Conservation (phyloP, 768 basidiomycete genomes). For the Phaeolepiota aurea region DNA sequence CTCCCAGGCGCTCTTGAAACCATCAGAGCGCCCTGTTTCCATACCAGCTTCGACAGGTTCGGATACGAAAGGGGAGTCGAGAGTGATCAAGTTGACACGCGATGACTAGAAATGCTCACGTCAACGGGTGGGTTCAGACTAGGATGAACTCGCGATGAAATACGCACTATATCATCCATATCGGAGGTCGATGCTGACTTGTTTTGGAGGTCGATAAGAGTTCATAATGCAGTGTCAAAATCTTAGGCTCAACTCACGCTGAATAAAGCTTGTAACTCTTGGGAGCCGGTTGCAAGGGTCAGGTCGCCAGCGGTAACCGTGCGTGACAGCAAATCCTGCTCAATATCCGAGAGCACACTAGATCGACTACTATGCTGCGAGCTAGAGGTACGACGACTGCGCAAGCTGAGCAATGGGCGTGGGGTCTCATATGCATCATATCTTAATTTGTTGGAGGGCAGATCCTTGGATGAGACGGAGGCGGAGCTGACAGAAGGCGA, state of each 20-base stretch:
- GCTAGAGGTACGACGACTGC: slow-evolving; percentile 19
- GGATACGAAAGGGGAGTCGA: slow-evolving; percentile 63
- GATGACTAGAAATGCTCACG: slow-evolving; percentile 13
- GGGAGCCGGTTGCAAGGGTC: slow-evolving; percentile 22
- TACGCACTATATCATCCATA: no score
- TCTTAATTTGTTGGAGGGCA: slow-evolving; percentile 38
- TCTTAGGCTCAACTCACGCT: slow-evolving; percentile 2
- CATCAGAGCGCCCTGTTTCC: slow-evolving; percentile 4
- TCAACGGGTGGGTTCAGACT: no score
- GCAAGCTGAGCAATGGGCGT: slow-evolving; percentile 36
- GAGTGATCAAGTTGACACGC: slow-evolving; percentile 56
- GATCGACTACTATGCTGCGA: slow-evolving; percentile 23
- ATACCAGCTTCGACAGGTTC: slow-evolving; percentile 25
- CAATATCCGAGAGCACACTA: slow-evolving; percentile 20
- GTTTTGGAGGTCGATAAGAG: no score
- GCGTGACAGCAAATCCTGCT: slow-evolving; percentile 17
- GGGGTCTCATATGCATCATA: slow-evolving; percentile 69
- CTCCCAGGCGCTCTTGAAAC: slow-evolving; percentile 56
- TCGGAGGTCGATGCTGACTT: no score
- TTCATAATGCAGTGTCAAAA: no score
- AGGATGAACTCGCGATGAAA: no score
- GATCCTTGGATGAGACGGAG: background rate
- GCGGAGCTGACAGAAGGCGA: no score
- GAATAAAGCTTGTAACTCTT: slow-evolving; percentile 19
- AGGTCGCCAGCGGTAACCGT: slow-evolving; percentile 36